Evolutionary conservation across 2,329 filamentous ascomycete species (phyloP).

Genomic region (Hypoxylon sp.): DNA sequence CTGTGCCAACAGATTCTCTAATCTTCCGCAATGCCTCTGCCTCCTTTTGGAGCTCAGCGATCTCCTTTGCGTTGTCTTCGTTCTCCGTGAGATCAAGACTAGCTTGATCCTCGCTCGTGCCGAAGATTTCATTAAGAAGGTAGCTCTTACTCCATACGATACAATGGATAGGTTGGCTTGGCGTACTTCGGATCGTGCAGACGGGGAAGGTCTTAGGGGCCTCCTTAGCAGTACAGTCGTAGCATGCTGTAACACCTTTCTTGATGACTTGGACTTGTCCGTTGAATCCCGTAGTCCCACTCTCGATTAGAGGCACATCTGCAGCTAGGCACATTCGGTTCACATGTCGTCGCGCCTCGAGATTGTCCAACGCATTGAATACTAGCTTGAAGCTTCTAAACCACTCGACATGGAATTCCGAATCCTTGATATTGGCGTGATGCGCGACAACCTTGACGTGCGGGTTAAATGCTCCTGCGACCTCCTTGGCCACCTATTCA

Average conservation of each 20-base stretch:
- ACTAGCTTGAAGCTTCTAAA: conserved; percentile 86
- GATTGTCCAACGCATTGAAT: conserved; percentile 97
- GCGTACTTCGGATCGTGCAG: conserved; percentile 96
- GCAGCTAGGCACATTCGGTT: conserved; percentile 98
- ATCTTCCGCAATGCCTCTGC: conserved; percentile 86
- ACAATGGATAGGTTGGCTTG: conserved; percentile 96
- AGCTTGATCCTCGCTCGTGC: conserved; percentile 87
- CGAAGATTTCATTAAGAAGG: conserved; percentile 93
- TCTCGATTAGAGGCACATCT: conserved; percentile 91
- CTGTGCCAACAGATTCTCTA: conserved; percentile 81
- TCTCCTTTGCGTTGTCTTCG: conserved; percentile 86
- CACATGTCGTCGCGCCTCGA: conserved; percentile 93
- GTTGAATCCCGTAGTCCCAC: conserved; percentile 97
- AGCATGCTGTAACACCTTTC: conserved; percentile 92
- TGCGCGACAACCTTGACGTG: conserved; percentile 87
- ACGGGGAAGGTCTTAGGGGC: conserved; percentile 94
- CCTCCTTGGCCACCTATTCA: conserved; percentile 87
- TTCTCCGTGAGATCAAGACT: conserved; percentile 84
- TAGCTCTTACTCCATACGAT: conserved; percentile 99
- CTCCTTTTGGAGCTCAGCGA: conserved; percentile 87
- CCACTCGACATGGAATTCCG: conserved; percentile 87
- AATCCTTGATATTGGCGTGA: conserved; percentile 95
- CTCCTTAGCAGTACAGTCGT: conserved; percentile 92
- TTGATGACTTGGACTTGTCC: conserved; percentile 98
- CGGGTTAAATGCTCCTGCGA: conserved; percentile 90